Evolutionary conservation across 2,329 filamentous ascomycete species (phyloP).

Genomic region (Fusarium sterilihyphosum): DNA sequence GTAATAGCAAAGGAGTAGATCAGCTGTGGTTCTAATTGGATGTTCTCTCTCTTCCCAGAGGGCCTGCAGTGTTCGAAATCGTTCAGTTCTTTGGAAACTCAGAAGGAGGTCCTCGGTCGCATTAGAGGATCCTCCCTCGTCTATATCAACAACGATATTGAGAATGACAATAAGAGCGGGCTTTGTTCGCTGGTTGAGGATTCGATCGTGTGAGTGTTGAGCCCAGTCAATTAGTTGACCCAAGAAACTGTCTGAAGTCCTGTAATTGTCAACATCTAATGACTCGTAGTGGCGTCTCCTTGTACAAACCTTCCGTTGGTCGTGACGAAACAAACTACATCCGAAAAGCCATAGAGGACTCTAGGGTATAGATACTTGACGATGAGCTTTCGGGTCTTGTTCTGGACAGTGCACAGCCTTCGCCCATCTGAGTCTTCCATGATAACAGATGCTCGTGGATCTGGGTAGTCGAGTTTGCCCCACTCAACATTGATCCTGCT

Average conservation of each 20-base stretch:
- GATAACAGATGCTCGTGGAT: background rate
- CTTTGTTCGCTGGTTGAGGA: background rate
- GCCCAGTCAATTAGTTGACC: constrained; percentile 15
- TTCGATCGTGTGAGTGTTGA: constrained; percentile 16
- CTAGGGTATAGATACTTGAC: constrained; percentile 13
- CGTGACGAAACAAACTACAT: constrained; percentile 24
- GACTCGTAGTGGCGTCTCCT: rapidly evolving
- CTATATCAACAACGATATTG: constrained; percentile 5
- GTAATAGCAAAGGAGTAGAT: constrained; percentile 17
- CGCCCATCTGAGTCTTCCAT: background rate
- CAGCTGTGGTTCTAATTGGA: background rate
- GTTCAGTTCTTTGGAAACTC: constrained; percentile 3
- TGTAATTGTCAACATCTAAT: rapidly evolving
- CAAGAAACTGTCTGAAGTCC: background rate
- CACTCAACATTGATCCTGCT: constrained; percentile 1
- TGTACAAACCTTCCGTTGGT: constrained; percentile 7
- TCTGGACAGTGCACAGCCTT: background rate
- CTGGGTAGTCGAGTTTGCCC: background rate
- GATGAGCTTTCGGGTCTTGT: background rate
- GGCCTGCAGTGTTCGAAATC: background rate
- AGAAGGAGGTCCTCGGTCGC: background rate
- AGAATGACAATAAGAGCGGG: constrained; percentile 22
- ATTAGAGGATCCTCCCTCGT: background rate
- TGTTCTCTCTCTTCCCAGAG: background rate
- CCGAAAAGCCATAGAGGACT: constrained; percentile 21